A percentile compares a stretch with the other conserved stretches of the same genome.
Evolutionary conservation across 2,329 filamentous ascomycete species (phyloP).

Genomic region (Botrytis paeoniae): DNA sequence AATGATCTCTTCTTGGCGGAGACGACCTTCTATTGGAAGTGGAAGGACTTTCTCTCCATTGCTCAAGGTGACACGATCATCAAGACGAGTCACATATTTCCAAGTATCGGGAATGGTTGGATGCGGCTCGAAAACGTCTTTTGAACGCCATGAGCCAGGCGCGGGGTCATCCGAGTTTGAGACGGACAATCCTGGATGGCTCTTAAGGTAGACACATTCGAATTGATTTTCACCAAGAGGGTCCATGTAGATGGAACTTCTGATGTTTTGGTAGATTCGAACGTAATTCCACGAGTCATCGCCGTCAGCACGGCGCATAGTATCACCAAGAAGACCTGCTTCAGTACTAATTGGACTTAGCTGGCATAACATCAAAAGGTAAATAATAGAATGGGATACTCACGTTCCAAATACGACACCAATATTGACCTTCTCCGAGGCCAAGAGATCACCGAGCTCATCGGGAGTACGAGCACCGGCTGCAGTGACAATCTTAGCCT

Average conservation of each 20-base stretch:
- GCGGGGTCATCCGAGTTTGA: constrained; percentile 43
- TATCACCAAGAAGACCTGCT: constrained; percentile 58
- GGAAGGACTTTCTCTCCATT: constrained; percentile 51
- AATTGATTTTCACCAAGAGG: constrained; percentile 36
- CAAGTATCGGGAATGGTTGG: constrained; percentile 43
- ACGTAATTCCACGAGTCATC: constrained; percentile 63
- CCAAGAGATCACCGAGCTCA: constrained; percentile 52
- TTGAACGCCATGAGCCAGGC: constrained; percentile 45
- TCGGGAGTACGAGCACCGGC: constrained; percentile 59
- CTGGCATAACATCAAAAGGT: neutral
- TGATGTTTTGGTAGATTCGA: constrained; percentile 34
- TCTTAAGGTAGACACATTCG: constrained; percentile 39
- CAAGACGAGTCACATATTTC: constrained; percentile 47
- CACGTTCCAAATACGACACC: constrained; percentile 51
- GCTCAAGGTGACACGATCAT: constrained; percentile 46
- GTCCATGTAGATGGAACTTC: constrained; percentile 26
- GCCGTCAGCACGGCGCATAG: constrained; percentile 45
- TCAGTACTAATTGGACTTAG: constrained; percentile 45
- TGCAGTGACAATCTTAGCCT: constrained; percentile 52
- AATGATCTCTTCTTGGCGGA: constrained; percentile 51
- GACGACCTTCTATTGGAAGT: constrained; percentile 49
- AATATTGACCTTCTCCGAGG: constrained; percentile 51
- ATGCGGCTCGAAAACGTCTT: constrained; percentile 46
- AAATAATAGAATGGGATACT: neutral
- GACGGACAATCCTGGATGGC: constrained; percentile 40